Conservation (phyloP, 2,329 filamentous ascomycete species). For the Endothia cerciana region DNA sequence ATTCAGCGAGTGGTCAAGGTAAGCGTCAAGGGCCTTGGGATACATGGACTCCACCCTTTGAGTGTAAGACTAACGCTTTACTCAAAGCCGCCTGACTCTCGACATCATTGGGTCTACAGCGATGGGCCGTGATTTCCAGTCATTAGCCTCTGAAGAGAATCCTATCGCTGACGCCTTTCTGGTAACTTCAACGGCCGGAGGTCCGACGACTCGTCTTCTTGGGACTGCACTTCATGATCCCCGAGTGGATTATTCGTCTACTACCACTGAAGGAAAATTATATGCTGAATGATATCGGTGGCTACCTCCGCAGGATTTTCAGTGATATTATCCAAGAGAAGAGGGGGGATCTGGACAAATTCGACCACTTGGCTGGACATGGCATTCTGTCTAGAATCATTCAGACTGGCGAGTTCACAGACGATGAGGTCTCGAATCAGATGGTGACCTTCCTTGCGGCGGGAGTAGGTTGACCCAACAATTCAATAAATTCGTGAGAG, state of each 20-base stretch:
- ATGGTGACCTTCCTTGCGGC: conserved; percentile 25
- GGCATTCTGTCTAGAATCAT: conserved; percentile 23
- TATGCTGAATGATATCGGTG: conserved; percentile 21
- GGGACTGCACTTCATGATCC: conserved; percentile 23
- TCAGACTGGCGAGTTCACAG: conserved; percentile 25
- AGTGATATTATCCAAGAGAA: conserved; percentile 21
- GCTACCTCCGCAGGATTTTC: conserved; percentile 18
- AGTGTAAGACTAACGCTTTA: background rate
- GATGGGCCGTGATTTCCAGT: conserved; percentile 21
- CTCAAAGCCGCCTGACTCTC: conserved; percentile 14
- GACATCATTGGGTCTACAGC: conserved; percentile 25
- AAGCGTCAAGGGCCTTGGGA: background rate
- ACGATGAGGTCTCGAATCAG: conserved; percentile 20
- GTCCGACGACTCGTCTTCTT: conserved; percentile 20
- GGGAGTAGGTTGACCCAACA: conserved; percentile 11
- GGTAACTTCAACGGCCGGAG: conserved; percentile 20
- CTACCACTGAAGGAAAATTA: conserved; percentile 22
- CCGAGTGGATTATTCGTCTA: conserved; percentile 20
- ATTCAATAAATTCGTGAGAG: too few species aligned
- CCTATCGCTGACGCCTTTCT: conserved; percentile 22
- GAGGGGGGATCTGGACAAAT: conserved; percentile 17
- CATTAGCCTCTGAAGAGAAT: conserved; percentile 15
- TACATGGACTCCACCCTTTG: background rate
- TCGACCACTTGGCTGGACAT: conserved; percentile 21
- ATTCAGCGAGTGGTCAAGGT: conserved; percentile 26